Conservation (phyloP, 768 basidiomycete species). For the Serendipita indica region DNA sequence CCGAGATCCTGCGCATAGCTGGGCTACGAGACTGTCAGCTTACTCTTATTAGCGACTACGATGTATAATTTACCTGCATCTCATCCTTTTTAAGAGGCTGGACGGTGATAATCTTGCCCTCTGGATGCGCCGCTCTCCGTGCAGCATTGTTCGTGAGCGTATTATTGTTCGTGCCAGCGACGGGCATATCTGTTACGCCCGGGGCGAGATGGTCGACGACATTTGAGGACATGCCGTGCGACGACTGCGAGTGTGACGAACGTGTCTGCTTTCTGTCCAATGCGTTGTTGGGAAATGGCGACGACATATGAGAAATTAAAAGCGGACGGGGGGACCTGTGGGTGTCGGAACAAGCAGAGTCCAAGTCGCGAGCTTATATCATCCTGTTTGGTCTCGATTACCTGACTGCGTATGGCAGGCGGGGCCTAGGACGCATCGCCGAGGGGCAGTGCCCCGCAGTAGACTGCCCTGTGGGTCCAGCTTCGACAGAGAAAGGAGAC, state of each 20-base stretch:
- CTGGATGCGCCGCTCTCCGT: background rate
- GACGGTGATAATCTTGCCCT: conserved; percentile 48
- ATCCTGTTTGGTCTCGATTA: too few relatives aligned
- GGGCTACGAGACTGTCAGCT: conserved; percentile 37
- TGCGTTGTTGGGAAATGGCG: background rate
- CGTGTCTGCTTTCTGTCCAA: background rate
- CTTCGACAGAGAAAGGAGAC: too few relatives aligned
- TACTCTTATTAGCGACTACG: too few relatives aligned
- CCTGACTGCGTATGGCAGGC: too few relatives aligned
- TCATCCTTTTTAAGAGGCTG: conserved; percentile 72
- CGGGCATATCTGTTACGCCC: conserved; percentile 12
- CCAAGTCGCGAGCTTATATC: too few relatives aligned
- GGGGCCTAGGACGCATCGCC: too few relatives aligned
- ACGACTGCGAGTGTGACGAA: background rate
- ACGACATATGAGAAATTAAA: too few relatives aligned
- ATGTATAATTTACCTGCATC: conserved; percentile 52
- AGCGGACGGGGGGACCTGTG: too few relatives aligned
- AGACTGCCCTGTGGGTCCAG: too few relatives aligned
- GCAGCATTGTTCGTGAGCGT: background rate
- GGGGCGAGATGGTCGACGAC: conserved; percentile 15
- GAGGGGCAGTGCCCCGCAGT: too few relatives aligned
- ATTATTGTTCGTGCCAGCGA: background rate
- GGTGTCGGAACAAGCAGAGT: too few relatives aligned
- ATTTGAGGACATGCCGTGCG: conserved; percentile 5
- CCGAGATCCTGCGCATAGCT: conserved; percentile 88